Conservation (phyloP, 2,329 filamentous ascomycete species). For the Ceratocystis variospora region DNA sequence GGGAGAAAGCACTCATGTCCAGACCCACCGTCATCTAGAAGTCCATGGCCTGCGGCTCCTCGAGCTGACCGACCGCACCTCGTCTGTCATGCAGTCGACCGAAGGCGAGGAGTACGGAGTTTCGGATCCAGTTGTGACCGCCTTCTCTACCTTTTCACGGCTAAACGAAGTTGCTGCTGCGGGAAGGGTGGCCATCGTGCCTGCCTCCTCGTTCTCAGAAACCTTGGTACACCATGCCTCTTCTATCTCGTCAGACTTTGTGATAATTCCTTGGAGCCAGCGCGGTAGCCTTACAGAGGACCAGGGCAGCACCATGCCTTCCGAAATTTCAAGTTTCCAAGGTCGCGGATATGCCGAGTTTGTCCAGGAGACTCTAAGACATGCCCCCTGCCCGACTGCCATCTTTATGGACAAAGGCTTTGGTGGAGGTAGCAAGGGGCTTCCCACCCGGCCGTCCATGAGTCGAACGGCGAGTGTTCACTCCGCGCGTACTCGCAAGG, state of each 20-base stretch:
- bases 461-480: conserved; percentile 42
- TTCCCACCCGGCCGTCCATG: conserved; percentile 3
- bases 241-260: conserved; percentile 55
- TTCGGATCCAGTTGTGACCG: conserved; percentile 60
- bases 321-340: conserved; percentile 12
- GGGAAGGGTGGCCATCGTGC: conserved; percentile 66
- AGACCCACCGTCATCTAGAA: conserved; percentile 37
- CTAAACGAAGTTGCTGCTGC: conserved; percentile 73
- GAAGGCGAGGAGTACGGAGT: conserved; percentile 65
- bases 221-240: conserved; percentile 57
- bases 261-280: conserved; percentile 84
- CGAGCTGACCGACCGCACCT: conserved; percentile 81
- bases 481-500: conserved; percentile 41
- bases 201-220: conserved; percentile 64
- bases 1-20: neutral
- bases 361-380: conserved; percentile 51
- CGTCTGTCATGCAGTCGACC: conserved; percentile 86
- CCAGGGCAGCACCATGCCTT: conserved; percentile 23
- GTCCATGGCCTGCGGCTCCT: conserved; percentile 76
- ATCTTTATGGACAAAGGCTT: conserved; percentile 60
- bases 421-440: conserved; percentile 7
- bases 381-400: conserved; percentile 53
- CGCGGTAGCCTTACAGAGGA: conserved; percentile 62
- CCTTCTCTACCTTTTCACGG: conserved; percentile 76
- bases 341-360: conserved; percentile 51